These are phyloP conservation scores for Cladosporium sp. DNA, from an alignment of 2,329 filamentous ascomycete genomes.

Conservation along the genomic window DNA sequence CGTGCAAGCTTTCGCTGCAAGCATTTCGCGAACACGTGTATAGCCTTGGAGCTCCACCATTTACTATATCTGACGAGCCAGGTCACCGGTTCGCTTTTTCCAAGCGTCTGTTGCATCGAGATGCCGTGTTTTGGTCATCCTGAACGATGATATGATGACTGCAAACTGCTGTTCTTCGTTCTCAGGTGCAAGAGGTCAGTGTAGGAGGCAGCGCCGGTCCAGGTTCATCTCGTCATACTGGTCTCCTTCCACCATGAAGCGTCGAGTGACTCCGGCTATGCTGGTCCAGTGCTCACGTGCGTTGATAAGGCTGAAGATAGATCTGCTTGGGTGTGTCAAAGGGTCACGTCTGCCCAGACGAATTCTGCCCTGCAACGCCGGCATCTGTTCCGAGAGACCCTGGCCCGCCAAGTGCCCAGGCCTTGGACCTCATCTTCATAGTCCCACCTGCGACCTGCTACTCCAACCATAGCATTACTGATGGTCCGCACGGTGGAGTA, in stretches of 20 bases:
- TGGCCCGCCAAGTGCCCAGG: conserved; percentile 1
- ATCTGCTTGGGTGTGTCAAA: not conserved
- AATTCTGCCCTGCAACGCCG: not conserved
- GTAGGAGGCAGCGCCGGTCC: not conserved
- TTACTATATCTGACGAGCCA: not conserved
- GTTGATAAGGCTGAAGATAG: not conserved
- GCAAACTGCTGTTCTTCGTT: not conserved
- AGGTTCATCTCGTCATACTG: not conserved
- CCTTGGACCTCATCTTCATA: conserved; percentile 8
- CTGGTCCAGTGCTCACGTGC: not conserved
- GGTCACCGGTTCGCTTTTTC: not conserved
- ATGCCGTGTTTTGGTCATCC: not conserved
- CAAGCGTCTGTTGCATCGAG: not conserved
- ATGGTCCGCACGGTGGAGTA: not conserved
- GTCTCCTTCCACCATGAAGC: not conserved
- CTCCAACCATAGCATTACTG: not conserved
- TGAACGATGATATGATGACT: not conserved
- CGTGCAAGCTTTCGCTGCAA: not conserved
- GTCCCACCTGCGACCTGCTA: not conserved
- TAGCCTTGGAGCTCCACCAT: not conserved
- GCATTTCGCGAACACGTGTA: not conserved
- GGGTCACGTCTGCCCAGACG: not conserved
- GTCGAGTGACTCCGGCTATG: not conserved
- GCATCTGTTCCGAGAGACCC: conserved; percentile 5
- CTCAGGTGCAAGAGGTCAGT: not conserved